Evolutionary conservation across 108 stramenopile species (phyloP).

Genomic region (Licmophora abbreviata): DNA sequence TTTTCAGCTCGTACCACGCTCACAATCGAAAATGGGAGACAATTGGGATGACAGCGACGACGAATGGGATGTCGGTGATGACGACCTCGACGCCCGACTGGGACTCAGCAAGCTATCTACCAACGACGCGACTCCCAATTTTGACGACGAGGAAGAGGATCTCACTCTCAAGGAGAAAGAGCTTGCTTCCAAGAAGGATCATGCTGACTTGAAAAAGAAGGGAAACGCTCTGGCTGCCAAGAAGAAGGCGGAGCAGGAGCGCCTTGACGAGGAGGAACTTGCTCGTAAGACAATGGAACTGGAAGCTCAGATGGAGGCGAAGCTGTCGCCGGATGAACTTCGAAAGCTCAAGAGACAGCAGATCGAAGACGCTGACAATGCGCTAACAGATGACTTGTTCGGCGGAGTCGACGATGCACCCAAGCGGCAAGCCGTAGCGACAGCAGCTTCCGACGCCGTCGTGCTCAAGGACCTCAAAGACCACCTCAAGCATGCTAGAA

Average conservation of each 20-base stretch:
- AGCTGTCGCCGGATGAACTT: constrained; percentile 76
- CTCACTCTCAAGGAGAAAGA: constrained; percentile 78
- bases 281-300: constrained; percentile 79
- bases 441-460: constrained; percentile 52
- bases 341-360: constrained; percentile 40
- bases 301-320: constrained; percentile 82
- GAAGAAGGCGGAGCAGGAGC: constrained; percentile 57
- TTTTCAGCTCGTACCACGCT: background rate
- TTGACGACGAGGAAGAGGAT: constrained; percentile 86
- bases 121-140: constrained; percentile 27
- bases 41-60: constrained; percentile 85
- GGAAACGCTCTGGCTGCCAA: constrained; percentile 78
- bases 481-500: constrained; percentile 83
- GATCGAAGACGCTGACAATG: constrained; percentile 74
- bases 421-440: constrained; percentile 9
- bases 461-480: constrained; percentile 82
- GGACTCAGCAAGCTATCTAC: constrained; percentile 34
- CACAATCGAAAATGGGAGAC: constrained; percentile 50
- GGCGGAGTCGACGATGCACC: constrained; percentile 49
- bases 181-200: constrained; percentile 24
- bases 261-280: constrained; percentile 62
- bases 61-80: constrained; percentile 86
- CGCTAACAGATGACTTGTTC: constrained; percentile 78
- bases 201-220: constrained; percentile 56
- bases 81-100: constrained; percentile 65